phyloP scores from a whole-genome alignment of 441 rosid genomes.

The Pelargonium cotyledonis region DNA sequence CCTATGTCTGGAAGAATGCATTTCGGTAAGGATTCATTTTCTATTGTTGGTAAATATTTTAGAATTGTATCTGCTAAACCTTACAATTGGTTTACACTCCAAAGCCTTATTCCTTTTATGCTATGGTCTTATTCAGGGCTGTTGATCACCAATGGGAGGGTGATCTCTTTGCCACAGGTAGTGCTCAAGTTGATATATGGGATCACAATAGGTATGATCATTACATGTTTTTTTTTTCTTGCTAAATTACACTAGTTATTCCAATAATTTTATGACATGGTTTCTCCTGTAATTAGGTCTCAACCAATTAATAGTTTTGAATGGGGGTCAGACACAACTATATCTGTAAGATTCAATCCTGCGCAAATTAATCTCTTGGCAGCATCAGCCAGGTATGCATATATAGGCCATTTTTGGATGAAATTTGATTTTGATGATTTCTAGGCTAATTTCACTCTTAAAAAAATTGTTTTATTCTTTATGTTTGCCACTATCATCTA shows the following conservation, averaged over 20 bases:
- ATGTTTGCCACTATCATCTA: neutral
- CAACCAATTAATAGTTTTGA: conserved; percentile 74
- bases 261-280: conserved; percentile 6
- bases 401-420: neutral
- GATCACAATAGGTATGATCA: conserved; percentile 72
- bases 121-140: conserved; percentile 41
- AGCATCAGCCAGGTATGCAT: conserved; percentile 62
- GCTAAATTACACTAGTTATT: neutral
- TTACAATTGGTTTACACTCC: neutral
- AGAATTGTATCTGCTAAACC: neutral
- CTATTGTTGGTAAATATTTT: conserved; percentile 5
- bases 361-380: conserved; percentile 86
- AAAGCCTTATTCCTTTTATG: neutral
- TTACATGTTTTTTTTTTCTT: neutral
- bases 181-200: conserved; percentile 97
- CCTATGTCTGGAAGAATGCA: conserved; percentile 71
- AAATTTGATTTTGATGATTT: neutral
- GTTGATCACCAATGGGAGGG: conserved; percentile 94
- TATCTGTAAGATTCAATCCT: conserved; percentile 86
- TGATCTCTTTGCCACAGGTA: conserved; percentile 85
- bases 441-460: no score
- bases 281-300: conserved; percentile 45
- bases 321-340: conserved; percentile 81
- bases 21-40: conserved; percentile 47
- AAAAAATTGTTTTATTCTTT: neutral